Base-by-base conservation (phyloP, 192 early-diverging fungal species). In the Funneliformis geosporum region DNA sequence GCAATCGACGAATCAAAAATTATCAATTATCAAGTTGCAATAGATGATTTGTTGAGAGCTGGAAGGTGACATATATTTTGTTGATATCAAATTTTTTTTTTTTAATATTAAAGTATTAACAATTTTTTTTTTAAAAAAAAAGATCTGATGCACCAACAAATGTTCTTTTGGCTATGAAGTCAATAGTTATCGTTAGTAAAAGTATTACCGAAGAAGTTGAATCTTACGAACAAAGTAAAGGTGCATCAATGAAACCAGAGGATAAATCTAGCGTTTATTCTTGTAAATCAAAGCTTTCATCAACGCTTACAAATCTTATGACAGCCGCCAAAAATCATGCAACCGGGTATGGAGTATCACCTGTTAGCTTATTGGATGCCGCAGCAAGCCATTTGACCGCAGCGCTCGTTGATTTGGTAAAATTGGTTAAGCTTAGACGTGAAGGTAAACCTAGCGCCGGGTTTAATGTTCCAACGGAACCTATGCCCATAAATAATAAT, bases 191-290 rank as follows among this genome's bases (percentile, higher is more conserved):
- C 46, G 88, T 95, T 0, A 97, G 96, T 86, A 91, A 93, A 62
- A 86, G 88, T 71, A 93, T 99, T 61, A 93, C 91, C 0, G 94
- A 95, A 50, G 94, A 99, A 61, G 89, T 94, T 9, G 92, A 95
- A 46, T 84, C 83, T 11, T 92, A 92, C 61, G 88, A 94, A 79
- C 81, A 87, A 40, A 82, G 81, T 28, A 80, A 79, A 40, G 46
- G 76, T 6, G 84, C 86, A 80, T 85, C 82, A 18, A 84, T 96
- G 16, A 68, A 82, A 16, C 47, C 75, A 12, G 84, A 89, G 39
- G 84, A 88, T 28, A 86, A 86, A 39, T 85, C 90, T 9, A 75
- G 81, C 2, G 76, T 95, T 28, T 80, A 83, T 46, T 81, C 83
- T 5, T 79, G 88, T 47, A 95, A 94, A 80, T 80, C 89, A 40